Evolutionary conservation across 768 basidiomycete species (phyloP).

Genomic region (Tylopilus vinaceipallidus): DNA sequence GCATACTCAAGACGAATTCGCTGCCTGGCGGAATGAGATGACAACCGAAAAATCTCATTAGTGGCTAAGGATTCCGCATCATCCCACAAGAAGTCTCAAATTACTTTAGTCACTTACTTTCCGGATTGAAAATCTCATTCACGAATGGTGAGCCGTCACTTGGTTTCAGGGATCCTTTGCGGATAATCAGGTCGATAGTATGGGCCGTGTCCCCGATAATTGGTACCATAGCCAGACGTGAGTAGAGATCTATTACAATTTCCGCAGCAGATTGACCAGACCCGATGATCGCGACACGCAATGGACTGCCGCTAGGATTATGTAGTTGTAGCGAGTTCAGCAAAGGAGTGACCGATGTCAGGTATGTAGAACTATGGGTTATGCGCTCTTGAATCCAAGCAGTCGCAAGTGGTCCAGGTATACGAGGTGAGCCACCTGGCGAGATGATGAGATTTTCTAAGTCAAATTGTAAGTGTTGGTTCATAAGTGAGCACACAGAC

Average conservation of each 20-base stretch:
- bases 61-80: constrained; percentile 33
- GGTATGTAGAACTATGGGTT: constrained; percentile 45
- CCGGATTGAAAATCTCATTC: constrained; percentile 56
- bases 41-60: constrained; percentile 38
- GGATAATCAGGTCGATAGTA: constrained; percentile 49
- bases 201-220: constrained; percentile 29
- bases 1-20: constrained; percentile 43
- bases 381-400: constrained; percentile 35
- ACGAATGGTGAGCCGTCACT: constrained; percentile 53
- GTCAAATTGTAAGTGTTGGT: neutral
- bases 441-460: constrained; percentile 49
- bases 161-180: constrained; percentile 48
- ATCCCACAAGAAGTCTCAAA: neutral
- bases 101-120: constrained; percentile 28
- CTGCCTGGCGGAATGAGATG: constrained; percentile 36
- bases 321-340: constrained; percentile 28
- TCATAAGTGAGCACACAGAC: constrained; percentile 16
- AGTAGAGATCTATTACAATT: constrained; percentile 43
- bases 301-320: constrained; percentile 21
- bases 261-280: constrained; percentile 50
- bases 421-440: constrained; percentile 46
- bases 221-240: constrained; percentile 36
- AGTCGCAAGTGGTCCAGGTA: constrained; percentile 38
- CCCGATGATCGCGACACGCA: constrained; percentile 46
- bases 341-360: constrained; percentile 36